A percentile compares a stretch with the other conserved stretches of the same genome.
phyloP scores from a whole-genome alignment of 2,329 filamentous ascomycete genomes.

The Lachnellula suecica region DNA sequence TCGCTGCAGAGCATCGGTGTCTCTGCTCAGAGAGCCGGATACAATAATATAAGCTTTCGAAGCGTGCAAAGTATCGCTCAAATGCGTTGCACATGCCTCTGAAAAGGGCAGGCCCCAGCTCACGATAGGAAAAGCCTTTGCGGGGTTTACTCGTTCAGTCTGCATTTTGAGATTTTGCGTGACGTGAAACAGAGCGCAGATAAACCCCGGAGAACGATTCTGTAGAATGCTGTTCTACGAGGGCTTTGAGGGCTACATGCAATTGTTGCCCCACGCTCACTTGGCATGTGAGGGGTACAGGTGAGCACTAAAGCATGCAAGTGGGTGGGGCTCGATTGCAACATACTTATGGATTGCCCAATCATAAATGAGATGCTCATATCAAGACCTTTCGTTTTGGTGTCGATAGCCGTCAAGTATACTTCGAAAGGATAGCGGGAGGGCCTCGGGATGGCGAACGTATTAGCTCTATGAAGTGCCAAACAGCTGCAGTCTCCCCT shows the following conservation, averaged over 20 bases:
- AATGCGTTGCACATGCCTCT: neutral
- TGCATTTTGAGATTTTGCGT: neutral
- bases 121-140: neutral
- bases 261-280: too few species aligned
- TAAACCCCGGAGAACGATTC: neutral
- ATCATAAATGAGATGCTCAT: too few species aligned
- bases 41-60: slow-evolving; percentile 18
- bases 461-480: too few species aligned
- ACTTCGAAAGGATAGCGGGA: too few species aligned
- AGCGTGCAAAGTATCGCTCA: neutral
- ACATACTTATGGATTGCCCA: neutral
- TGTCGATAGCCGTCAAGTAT: neutral
- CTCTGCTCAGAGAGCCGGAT: slow-evolving; percentile 28
- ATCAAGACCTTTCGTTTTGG: too few species aligned
- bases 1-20: slow-evolving; percentile 24
- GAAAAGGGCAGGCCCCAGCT: neutral
- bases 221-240: neutral
- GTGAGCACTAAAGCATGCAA: too few species aligned
- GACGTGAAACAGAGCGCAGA: neutral
- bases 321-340: too few species aligned
- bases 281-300: too few species aligned
- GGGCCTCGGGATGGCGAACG: too few species aligned
- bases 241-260: too few species aligned
- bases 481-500: too few species aligned
- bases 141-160: neutral